Conservation (phyloP, 768 basidiomycete species). For the Terana coerulea region DNA sequence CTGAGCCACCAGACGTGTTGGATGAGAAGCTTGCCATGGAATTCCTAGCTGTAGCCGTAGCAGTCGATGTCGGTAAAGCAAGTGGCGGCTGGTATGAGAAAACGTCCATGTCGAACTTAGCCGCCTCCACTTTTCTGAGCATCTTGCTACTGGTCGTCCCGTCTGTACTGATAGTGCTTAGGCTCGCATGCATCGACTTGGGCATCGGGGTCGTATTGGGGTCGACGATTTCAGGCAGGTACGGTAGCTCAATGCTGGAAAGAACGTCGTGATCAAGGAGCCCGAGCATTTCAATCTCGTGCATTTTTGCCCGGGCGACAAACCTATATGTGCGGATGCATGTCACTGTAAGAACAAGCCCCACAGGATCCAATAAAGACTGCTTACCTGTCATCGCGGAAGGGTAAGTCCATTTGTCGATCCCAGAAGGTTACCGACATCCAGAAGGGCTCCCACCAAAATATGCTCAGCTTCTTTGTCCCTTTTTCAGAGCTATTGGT, state of each 20-base stretch:
- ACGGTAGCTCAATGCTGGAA: constrained; percentile 85
- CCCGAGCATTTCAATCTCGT: constrained; percentile 93
- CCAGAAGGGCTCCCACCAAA: constrained; percentile 94
- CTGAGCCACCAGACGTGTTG: not conserved
- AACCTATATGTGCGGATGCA: constrained; percentile 51
- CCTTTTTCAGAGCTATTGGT: too few relatives aligned
- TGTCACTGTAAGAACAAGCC: too few relatives aligned
- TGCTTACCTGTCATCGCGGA: constrained; percentile 68
- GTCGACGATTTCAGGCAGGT: constrained; percentile 47
- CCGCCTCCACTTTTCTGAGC: constrained; percentile 47
- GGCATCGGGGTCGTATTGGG: constrained; percentile 15
- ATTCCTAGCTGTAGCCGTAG: constrained; percentile 24
- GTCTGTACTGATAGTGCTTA: constrained; percentile 18
- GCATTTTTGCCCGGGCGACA: constrained; percentile 93
- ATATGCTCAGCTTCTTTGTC: constrained; percentile 51
- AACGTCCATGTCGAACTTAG: constrained; percentile 69
- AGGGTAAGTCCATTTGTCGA: constrained; percentile 79
- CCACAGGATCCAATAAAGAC: constrained; percentile 1
- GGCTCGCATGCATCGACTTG: not conserved
- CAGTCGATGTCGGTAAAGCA: constrained; percentile 34
- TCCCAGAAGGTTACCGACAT: constrained; percentile 83
- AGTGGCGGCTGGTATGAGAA: constrained; percentile 43
- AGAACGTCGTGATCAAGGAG: constrained; percentile 88
- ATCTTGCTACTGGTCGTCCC: not conserved
- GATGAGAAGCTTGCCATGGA: constrained; percentile 31